Evolutionary conservation across 768 basidiomycete species (phyloP).

Genomic region (Mycena kentingensis): DNA sequence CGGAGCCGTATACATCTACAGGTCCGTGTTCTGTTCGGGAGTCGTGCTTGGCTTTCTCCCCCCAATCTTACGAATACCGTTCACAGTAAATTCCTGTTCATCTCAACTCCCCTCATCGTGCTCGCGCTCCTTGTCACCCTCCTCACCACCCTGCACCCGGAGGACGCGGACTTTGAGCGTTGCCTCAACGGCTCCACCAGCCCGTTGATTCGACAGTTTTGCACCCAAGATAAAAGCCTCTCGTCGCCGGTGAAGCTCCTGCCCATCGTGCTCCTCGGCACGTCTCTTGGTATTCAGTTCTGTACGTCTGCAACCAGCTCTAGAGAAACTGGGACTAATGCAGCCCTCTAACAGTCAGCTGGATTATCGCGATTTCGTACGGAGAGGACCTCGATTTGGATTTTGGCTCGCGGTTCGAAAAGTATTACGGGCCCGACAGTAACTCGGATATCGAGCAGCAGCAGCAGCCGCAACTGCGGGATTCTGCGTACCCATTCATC

Average conservation of each 20-base stretch:
- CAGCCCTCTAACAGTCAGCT: constrained; percentile 10
- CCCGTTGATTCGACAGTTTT: constrained; percentile 23
- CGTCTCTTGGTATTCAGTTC: constrained; percentile 11
- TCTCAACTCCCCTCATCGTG: constrained; percentile 16
- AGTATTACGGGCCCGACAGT: no score
- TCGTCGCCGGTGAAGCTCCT: constrained; percentile 17
- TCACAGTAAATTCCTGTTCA: constrained; percentile 21
- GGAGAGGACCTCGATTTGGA: constrained; percentile 17
- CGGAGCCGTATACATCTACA: constrained; percentile 20
- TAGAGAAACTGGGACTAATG: background rate
- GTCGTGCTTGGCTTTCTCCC: no score
- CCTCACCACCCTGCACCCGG: constrained; percentile 3
- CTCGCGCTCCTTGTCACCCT: constrained; percentile 17
- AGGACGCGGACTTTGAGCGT: constrained; percentile 4
- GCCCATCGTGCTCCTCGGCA: constrained; percentile 18
- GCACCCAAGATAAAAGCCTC: constrained; percentile 12
- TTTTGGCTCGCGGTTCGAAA: background rate
- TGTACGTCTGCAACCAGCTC: constrained; percentile 10
- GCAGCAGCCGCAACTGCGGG: background rate
- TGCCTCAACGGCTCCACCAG: constrained; percentile 19
- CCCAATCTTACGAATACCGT: no score
- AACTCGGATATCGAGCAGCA: constrained; percentile 2
- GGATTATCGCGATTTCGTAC: constrained; percentile 22
- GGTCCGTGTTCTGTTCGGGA: no score
- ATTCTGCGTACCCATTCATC: constrained; percentile 11